Evolutionary conservation across 1,284 basidiomycete genomes (phyloP).

Genomic region (Lentinula novae-zelandiae): DNA sequence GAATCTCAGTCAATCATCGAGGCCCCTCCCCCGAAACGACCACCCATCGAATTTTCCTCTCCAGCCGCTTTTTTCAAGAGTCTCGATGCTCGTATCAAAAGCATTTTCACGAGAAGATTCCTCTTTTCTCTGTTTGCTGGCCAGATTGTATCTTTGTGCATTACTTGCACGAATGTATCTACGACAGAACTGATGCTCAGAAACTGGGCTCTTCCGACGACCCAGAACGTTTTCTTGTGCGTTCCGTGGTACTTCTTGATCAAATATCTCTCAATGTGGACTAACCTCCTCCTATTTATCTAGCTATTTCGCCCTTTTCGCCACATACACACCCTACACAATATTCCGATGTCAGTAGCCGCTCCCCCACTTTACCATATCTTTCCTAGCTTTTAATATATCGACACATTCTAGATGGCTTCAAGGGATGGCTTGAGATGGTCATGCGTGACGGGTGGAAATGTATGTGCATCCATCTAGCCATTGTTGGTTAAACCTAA

Average conservation of each 20-base stretch:
- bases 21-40: constrained; percentile 23
- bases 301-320: constrained; percentile 76
- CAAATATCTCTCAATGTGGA: too few species aligned
- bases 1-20: constrained; percentile 2
- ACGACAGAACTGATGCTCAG: constrained; percentile 71
- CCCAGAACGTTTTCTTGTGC: constrained; percentile 79
- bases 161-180: constrained; percentile 81
- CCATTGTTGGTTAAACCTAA: constrained; percentile 1
- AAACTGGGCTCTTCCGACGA: constrained; percentile 74
- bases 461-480: constrained; percentile 43
- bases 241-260: constrained; percentile 23
- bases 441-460: constrained; percentile 78
- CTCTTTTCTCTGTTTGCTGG: constrained; percentile 65
- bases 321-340: constrained; percentile 81
- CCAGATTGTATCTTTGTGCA: constrained; percentile 81
- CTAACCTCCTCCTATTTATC: too few species aligned
- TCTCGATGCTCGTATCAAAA: constrained; percentile 55
- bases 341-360: constrained; percentile 65
- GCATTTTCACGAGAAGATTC: constrained; percentile 74
- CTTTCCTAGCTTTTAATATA: constrained; percentile 2
- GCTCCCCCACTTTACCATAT: not conserved
- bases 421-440: constrained; percentile 74
- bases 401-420: constrained; percentile 51
- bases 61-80: constrained; percentile 45
- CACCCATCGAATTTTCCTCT: constrained; percentile 64